These are phyloP conservation scores for Suillus cothurnatus DNA, from an alignment of 768 basidiomycete species.

Conservation along the genomic window DNA sequence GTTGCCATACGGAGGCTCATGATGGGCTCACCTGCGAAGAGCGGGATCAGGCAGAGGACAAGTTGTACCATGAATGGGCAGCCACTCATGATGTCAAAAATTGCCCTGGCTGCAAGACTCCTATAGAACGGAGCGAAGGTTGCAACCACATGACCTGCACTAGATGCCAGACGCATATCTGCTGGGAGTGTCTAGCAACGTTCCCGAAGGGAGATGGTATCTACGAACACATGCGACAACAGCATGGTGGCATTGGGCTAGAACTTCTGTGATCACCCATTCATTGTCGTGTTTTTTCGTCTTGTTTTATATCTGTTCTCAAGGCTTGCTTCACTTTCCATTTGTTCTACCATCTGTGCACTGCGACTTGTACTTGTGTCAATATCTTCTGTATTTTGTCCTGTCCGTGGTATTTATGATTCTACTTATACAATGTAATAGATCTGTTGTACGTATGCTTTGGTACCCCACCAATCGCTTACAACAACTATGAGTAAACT, in stretches of 20 bases:
- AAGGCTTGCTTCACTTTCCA: background rate
- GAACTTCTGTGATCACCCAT: background rate
- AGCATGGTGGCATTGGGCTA: slow-evolving; percentile 66
- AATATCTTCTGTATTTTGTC: slow-evolving; percentile 4
- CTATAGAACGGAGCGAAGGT: slow-evolving; percentile 73
- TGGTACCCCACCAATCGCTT: background rate
- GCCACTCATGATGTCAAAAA: slow-evolving; percentile 64
- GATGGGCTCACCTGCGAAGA: slow-evolving; percentile 70
- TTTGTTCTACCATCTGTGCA: background rate
- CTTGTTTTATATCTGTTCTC: slow-evolving; percentile 5
- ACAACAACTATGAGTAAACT: background rate
- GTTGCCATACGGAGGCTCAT: slow-evolving; percentile 61
- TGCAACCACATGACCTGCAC: slow-evolving; percentile 87
- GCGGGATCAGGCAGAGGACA: slow-evolving; percentile 50
- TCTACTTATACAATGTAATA: slow-evolving; percentile 23
- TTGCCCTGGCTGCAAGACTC: slow-evolving; percentile 71
- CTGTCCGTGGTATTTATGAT: slow-evolving; percentile 23
- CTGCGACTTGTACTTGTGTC: slow-evolving; percentile 15
- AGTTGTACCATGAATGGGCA: slow-evolving; percentile 67
- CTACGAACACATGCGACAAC: slow-evolving; percentile 74
- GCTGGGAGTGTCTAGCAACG: slow-evolving; percentile 77
- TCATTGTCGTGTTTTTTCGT: slow-evolving; percentile 10
- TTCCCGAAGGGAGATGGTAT: slow-evolving; percentile 70
- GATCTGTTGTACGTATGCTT: background rate
- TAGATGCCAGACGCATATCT: slow-evolving; percentile 74